Conservation (phyloP, 345 rosid genomes). For the Ricinus communis region DNA sequence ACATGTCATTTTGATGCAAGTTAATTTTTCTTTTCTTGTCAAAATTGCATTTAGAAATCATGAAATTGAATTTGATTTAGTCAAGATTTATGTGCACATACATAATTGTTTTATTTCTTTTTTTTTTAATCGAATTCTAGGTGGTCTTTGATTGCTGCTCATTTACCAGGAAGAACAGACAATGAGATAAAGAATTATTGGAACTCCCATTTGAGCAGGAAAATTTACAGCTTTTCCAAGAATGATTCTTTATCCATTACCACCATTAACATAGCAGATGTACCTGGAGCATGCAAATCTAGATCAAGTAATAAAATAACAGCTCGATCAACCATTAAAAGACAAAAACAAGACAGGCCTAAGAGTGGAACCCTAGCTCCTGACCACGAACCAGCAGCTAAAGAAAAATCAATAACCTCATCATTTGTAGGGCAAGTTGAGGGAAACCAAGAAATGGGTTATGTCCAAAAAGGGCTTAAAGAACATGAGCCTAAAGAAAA, state of each 20-base stretch:
- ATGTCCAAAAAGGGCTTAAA: neutral
- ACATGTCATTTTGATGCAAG: too few species aligned
- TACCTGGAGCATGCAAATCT: slow-evolving; percentile 19
- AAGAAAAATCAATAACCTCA: slow-evolving; percentile 1
- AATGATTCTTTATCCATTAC: neutral
- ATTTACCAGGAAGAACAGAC: slow-evolving; percentile 80
- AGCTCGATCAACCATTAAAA: slow-evolving; percentile 45
- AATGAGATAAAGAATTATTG: slow-evolving; percentile 91
- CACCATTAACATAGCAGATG: slow-evolving; percentile 9
- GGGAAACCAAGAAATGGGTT: neutral
- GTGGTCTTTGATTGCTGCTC: slow-evolving; percentile 86
- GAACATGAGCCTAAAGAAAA: neutral
- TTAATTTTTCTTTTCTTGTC: too few species aligned
- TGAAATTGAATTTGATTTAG: too few species aligned
- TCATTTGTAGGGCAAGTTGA: neutral
- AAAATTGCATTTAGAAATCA: too few species aligned
- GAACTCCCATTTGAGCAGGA: slow-evolving; percentile 80
- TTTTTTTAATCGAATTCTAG: slow-evolving; percentile 30
- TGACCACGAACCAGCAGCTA: neutral
- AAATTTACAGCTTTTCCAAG: slow-evolving; percentile 42
- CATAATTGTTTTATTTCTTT: too few species aligned
- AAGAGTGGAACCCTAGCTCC: neutral
- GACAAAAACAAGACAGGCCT: slow-evolving; percentile 28
- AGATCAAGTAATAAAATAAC: slow-evolving; percentile 29
- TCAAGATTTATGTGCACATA: too few species aligned